phyloP scores from a whole-genome alignment of 768 basidiomycete species.

The Termitomyces sp. region DNA sequence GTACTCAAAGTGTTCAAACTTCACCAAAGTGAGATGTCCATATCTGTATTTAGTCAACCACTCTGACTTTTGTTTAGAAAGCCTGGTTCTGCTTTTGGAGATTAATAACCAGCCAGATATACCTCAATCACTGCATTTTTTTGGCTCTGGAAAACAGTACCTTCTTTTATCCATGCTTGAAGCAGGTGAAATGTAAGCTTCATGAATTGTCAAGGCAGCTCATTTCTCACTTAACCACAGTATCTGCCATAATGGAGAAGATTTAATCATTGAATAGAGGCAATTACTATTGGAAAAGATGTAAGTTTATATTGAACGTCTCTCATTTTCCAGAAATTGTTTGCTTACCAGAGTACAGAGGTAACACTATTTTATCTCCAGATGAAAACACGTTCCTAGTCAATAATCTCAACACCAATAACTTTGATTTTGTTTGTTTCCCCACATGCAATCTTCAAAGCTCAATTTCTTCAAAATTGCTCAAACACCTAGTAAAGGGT shows the following conservation, averaged over 20 bases:
- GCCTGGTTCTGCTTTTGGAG: neutral
- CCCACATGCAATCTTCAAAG: neutral
- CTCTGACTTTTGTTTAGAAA: neutral
- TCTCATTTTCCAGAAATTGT: too few relatives aligned
- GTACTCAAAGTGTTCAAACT: neutral
- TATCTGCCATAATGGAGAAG: too few relatives aligned
- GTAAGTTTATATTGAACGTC: neutral
- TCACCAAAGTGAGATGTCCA: neutral
- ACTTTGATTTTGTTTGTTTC: constrained; percentile 2
- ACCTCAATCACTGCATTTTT: neutral
- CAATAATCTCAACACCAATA: constrained; percentile 7
- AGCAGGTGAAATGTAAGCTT: constrained; percentile 3
- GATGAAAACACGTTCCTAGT: constrained; percentile 7
- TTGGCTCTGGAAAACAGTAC: neutral
- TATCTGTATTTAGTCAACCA: neutral
- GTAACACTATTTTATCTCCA: constrained; percentile 6
- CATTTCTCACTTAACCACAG: too few relatives aligned
- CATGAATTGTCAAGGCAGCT: neutral
- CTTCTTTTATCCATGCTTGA: neutral
- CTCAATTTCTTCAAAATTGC: neutral
- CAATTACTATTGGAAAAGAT: too few relatives aligned
- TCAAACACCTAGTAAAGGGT: constrained; percentile 1
- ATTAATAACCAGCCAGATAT: neutral
- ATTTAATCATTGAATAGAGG: too few relatives aligned
- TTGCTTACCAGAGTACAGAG: neutral